Evolutionary conservation across 257 asterid species (phyloP).

Genomic region (Fraxinus americana): DNA sequence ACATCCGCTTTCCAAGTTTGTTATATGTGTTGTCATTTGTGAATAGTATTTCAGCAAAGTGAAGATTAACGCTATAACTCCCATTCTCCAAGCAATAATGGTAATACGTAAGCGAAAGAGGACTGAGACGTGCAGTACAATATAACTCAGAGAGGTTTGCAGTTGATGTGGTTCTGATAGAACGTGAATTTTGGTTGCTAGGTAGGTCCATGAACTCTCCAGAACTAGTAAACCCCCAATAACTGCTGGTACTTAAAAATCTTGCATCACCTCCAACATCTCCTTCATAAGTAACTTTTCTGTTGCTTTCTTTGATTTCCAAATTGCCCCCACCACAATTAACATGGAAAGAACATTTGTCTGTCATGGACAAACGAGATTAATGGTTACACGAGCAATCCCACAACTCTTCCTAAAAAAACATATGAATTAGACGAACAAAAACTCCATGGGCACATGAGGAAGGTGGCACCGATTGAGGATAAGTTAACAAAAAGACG

Average conservation of each 20-base stretch:
- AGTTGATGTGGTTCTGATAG: slow-evolving; percentile 31
- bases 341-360: slow-evolving; percentile 72
- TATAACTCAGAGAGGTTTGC: slow-evolving; percentile 60
- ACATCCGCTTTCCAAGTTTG: slow-evolving; percentile 77
- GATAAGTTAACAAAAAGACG: background rate
- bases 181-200: slow-evolving; percentile 54
- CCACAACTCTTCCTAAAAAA: background rate
- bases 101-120: slow-evolving; percentile 76
- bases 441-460: background rate
- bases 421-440: background rate
- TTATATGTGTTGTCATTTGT: slow-evolving; percentile 58
- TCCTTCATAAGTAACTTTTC: slow-evolving; percentile 63
- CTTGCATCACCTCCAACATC: slow-evolving; percentile 66
- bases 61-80: slow-evolving; percentile 68
- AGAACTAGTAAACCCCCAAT: slow-evolving; percentile 87
- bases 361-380: slow-evolving; percentile 44
- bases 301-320: slow-evolving; percentile 37
- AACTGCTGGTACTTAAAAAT: slow-evolving; percentile 39
- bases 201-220: slow-evolving; percentile 86
- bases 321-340: slow-evolving; percentile 80
- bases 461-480: background rate
- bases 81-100: slow-evolving; percentile 86
- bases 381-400: slow-evolving; percentile 14
- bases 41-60: slow-evolving; percentile 74
- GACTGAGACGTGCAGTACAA: slow-evolving; percentile 71